Percentiles rank a stretch among this genome's conserved stretches.
phyloP scores from a whole-genome alignment of 768 basidiomycete species.

The Mycena venus region DNA sequence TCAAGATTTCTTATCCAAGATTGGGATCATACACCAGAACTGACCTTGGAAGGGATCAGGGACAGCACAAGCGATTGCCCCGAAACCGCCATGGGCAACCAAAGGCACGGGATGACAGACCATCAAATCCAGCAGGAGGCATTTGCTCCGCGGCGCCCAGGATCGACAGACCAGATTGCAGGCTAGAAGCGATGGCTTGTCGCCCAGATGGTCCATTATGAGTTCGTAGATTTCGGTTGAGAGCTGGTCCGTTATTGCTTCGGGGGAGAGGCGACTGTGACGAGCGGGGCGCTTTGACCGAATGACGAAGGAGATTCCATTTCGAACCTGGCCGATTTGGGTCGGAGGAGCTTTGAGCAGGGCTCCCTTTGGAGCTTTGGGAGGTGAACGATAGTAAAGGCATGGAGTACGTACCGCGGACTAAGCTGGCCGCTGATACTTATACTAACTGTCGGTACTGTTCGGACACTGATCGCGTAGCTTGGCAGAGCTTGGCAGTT shows the following conservation, averaged over 20 bases:
- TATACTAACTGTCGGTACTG: too few relatives aligned
- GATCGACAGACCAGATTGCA: slow-evolving; percentile 32
- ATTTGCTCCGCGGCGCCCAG: slow-evolving; percentile 29
- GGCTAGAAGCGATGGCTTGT: slow-evolving; percentile 18
- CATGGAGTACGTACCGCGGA: too few relatives aligned
- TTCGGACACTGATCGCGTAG: too few relatives aligned
- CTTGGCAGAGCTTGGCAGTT: too few relatives aligned
- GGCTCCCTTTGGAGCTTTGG: not conserved
- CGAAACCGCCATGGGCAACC: slow-evolving; percentile 8
- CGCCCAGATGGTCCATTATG: slow-evolving; percentile 24
- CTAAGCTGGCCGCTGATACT: too few relatives aligned
- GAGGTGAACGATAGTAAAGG: slow-evolving; percentile 15
- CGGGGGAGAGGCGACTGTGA: not conserved
- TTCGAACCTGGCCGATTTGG: not conserved
- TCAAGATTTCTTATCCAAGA: not conserved
- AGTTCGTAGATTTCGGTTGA: slow-evolving; percentile 33
- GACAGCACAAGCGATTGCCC: slow-evolving; percentile 4
- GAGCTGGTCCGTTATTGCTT: slow-evolving; percentile 20
- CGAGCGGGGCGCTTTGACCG: not conserved
- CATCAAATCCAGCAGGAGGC: slow-evolving; percentile 13
- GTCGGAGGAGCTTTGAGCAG: not conserved
- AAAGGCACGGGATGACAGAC: slow-evolving; percentile 15
- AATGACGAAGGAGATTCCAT: slow-evolving; percentile 10
- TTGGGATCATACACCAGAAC: not conserved
- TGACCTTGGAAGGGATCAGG: not conserved